Base-by-base conservation (phyloP, 78 protist genomes). In the Dictyostelium capitatum region DNA sequence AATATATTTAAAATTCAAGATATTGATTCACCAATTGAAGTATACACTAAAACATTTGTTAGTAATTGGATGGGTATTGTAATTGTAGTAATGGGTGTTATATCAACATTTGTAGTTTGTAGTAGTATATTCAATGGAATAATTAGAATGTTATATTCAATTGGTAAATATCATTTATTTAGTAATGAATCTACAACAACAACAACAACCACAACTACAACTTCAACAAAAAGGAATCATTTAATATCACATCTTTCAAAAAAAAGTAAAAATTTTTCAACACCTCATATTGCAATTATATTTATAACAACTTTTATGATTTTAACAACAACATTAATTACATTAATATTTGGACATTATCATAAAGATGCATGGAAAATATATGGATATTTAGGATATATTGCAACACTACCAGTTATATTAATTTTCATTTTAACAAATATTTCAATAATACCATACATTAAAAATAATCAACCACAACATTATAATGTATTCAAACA, bases 391-490 rank as follows among this genome's bases (percentile, higher is more conserved):
- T 51, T 83, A 3, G 50, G 80, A 6, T 83, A 72, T 20, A 72
- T 72, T 41, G 81, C 81, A 6, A 72, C 90, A 28, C 15, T 83
- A 1, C 90, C 90, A 20, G 19, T 83, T 9, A 83, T 83, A 7
- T 19, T 83, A 28, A 79, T 83, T 1, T 83, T 83, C n/a, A 83
- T 83, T 4, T 23, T 83, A 19, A 83, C 90, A 12, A 83, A 83
- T 48, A 83, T 83, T 41, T 67, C 90, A 4, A 53, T 83, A 28
- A 54, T 83, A n/a, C 51, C 56, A 19, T 83, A 83, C 50, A 28
- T 83, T 32, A 83, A 41, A 32, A 14, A 54, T 17, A 17, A 83
- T 11, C 90, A 83, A 28, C 56, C 57, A 0, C 50, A 83, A 32
- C 59, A 83, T 15, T 83, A 14, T 72, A 17, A 37, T 12, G 1